Evolutionary conservation across 768 basidiomycete species (phyloP), one percentile per base, ranked within the genome.

Genomic region (Naganishia vishniacii): DNA sequence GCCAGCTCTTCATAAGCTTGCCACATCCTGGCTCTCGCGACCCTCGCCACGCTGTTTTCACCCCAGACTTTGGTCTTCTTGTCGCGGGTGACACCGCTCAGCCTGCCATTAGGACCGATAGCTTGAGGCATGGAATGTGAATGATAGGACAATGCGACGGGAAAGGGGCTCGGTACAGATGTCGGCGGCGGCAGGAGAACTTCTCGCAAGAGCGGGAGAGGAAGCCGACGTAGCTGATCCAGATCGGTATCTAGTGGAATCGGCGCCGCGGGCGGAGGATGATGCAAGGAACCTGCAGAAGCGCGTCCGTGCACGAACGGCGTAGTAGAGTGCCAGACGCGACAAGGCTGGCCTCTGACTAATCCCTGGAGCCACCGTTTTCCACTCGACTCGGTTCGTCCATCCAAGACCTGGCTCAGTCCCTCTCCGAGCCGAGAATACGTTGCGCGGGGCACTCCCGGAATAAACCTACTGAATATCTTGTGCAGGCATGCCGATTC

Each of bases 1-100:
- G 29, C 20, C 42, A 60, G 3, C 26, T n/a, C 16, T 47, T 60
- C 42, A 46, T 28, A 63, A 5, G 34, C 48, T 2, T 53, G 18
- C 62, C 62, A 63, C 62, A 63, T 63, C 16, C 34, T n/a, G 1
- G 40, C 48, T 16, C 62, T 42, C 15, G 48, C 49, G 3, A 63
- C 45, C 18, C 62, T 53, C 16, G 62, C 48, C 1, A 42, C 40
- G 18, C 48, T 53, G 16, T 48, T 46, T 15, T 49, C 62, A 20
- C 40, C 48, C 48, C 49, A 63, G 8, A 32, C 16, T 28, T 34
- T 42, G 4, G 65, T 66, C 48, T 18, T 46, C 45, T 62, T 66
- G 44, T 56, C 28, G 0, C 47, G 20, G 23, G n/a, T 32, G 9
- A 51, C 48, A 3, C 60, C 59, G 32, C 46, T 45, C 42, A 62